Evolutionary conservation across 108 stramenopile species (phyloP), one percentile per base, ranked within the genome.

Genomic region (Epipyxis sp.): DNA sequence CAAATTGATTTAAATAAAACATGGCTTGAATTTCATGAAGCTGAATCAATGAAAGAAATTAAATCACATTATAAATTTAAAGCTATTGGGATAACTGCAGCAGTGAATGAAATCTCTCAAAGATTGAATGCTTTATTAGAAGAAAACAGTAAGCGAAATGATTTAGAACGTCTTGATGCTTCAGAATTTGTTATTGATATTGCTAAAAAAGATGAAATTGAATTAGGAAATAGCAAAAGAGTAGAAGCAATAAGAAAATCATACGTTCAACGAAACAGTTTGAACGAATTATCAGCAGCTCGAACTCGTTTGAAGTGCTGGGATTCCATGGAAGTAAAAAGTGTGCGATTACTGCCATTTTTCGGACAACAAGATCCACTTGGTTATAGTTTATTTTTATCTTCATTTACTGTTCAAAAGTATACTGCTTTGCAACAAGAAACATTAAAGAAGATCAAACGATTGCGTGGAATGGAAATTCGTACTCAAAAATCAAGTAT

Each of bases 131-230:
- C 34, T 10, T 25, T 74, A 3, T 13, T 74, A 3, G 25, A 46
- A 29, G 42, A 57, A 32, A 74, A 74, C 34, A 42, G 41, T 10
- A 42, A 27, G 6, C 46, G 46, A 16, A 74, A 13, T 27, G 71
- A 74, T 16, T 27, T 74, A 6, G 71, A 74, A 74, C 44, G 43
- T 10, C 44, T 74, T 34, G 32, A 10, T 27, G 6, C 43, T 3
- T 16, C 16, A 20, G 71, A 74, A 35, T 74, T 74, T 42, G 71
- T 74, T 32, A 32, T 74, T 3, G 71, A 74, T 25, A 27, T 74
- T 37, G 25, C 27, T 37, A 3, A 10, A 6, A 74, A 39, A 57
- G 13, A 37, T 6, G 71, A 74, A 57, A 6, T 74, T 29, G 44
- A 54, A 37, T 6, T 10, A 10, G 42, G 43, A 29, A 74, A 74